These are phyloP conservation scores for Fonsecaea multimorphosa DNA, from an alignment of 2,329 filamentous ascomycete species.

Conservation along the genomic window DNA sequence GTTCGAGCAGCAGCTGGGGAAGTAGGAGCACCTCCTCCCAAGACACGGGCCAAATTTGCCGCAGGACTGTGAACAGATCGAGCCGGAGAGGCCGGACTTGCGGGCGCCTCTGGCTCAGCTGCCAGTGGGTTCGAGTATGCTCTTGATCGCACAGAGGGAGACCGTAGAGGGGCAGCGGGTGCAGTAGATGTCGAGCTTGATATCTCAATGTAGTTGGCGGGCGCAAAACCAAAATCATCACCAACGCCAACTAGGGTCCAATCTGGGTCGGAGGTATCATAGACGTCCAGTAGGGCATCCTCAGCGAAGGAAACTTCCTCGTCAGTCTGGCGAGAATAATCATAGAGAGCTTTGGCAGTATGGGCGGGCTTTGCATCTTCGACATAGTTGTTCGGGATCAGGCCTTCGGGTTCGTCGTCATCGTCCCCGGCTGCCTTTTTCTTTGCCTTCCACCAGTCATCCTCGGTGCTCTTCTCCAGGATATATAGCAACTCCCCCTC, in stretches of 20 bases:
- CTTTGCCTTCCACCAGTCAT: slow-evolving; percentile 96
- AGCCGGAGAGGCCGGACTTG: slow-evolving; percentile 47
- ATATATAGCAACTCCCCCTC: slow-evolving; percentile 91
- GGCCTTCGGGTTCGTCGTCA: slow-evolving; percentile 86
- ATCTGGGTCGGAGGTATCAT: slow-evolving; percentile 89
- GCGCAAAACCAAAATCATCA: slow-evolving; percentile 89
- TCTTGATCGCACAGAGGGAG: slow-evolving; percentile 51
- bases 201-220: slow-evolving; percentile 92
- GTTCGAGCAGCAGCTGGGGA: slow-evolving; percentile 43
- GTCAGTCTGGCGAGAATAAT: slow-evolving; percentile 95
- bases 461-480: slow-evolving; percentile 77
- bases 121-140: slow-evolving; percentile 38
- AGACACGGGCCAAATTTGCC: slow-evolving; percentile 61
- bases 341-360: slow-evolving; percentile 90
- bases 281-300: slow-evolving; percentile 81
- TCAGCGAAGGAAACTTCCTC: slow-evolving; percentile 96
- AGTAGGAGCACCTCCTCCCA: slow-evolving; percentile 46
- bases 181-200: slow-evolving; percentile 49
- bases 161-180: slow-evolving; percentile 38
- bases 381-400: slow-evolving; percentile 94
- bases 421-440: slow-evolving; percentile 83
- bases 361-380: slow-evolving; percentile 75
- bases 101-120: slow-evolving; percentile 37
- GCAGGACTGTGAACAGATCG: slow-evolving; percentile 60
- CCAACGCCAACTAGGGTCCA: slow-evolving; percentile 92